Evolutionary conservation across 1,284 basidiomycete species (phyloP), one percentile per base, ranked within the genome.

Genomic region (Agaricales sp.): DNA sequence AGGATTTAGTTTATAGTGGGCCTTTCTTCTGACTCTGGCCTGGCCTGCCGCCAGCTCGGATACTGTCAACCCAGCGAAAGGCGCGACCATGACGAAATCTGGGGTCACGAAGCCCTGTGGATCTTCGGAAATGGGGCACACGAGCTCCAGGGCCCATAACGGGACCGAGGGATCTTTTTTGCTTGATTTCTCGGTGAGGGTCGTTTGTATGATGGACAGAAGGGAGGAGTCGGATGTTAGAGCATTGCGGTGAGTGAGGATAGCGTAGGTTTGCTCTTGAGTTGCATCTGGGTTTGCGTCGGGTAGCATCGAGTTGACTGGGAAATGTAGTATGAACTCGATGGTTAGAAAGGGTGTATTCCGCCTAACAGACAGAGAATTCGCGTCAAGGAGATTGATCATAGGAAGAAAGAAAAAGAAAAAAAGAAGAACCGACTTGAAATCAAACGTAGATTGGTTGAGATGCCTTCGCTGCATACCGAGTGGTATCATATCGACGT

Each of bases 401-500:
- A 19, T 47, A 14, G 37, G 48, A 13, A 24, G 24, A 26, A 21
- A 26, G 14, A 51, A 51, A 48, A 49, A 37, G 50, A 45, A 58
- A 51, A 49, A 50, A 53, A 51, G 45, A 41, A 49, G 56, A 30
- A 73, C 78, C 61, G 64, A 91, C 91, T 77, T 89, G 59, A 71
- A 69, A 66, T 92, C 84, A 79, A 86, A 92, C 39, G 71, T 74
- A 6, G 87, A 90, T 62, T 89, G 85, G 62, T 92, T 93, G 50
- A 74, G 57, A 55, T 74, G 80, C 53, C 81, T 70, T 54, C 78
- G 70, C 57, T 85, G 82, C 91, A 94, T 94, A n/a, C 90, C 91
- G 25, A 73, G 63, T 0, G 90, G 80, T 45, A 93, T 71, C 50
- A 88, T 58, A 41, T 89, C 85, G 61, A 92, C 74, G 30, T 87